Base-by-base conservation (phyloP, 257 asterid species). In the Fraxinus pennsylvanica region DNA sequence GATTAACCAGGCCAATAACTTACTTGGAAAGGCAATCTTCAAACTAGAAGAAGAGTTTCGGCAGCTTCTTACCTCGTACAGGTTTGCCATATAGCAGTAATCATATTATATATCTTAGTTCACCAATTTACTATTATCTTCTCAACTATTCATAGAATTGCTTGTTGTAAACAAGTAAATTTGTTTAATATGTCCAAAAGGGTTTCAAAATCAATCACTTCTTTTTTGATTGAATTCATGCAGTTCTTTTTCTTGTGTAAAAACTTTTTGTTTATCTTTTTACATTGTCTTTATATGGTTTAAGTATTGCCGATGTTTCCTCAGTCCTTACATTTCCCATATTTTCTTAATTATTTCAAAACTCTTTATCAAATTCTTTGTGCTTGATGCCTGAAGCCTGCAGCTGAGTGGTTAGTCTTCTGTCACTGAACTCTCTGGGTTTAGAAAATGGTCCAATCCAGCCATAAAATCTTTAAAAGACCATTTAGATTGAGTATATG, bases 1-100 rank as follows among this genome's bases (percentile, higher is more conserved):
- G 63, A 87, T 90, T 79, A 90, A 87, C 79, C 96, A 93, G 76
- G 90, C 91, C 79, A 91, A 86, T 72, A 84, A 33, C 85, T 83
- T 93, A 79, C 91, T 96, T 33, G 89, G 84, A 12, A 93, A 93
- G 82, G 92, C 97, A 73, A 84, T 86, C 65, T 59, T 63, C 63
- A 95, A 95, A 81, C 90, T 95, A 71, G 99, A 96, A 84, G 99
- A 96, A 78, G 99, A 92, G 74, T 96, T 87, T 74, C 91, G 90
- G 74, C 93, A 90, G 84, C 94, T 96, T 80, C 91, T 96, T 75
- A 72, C 78, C 54, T 78, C 91, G 41, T 88, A 93, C 88, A 91
- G 99, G 99, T 95, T 74, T 82, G 71, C 79, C 47, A 70, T 29
- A 65, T 77, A 76, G 27, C 57, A 75, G 22, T 63, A 29, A 35